Percentiles rank a stretch among this genome's conserved stretches.
These are phyloP conservation scores for Fusarium solani-melongenae DNA, from an alignment of 2,329 filamentous ascomycete species.

Conservation along the genomic window DNA sequence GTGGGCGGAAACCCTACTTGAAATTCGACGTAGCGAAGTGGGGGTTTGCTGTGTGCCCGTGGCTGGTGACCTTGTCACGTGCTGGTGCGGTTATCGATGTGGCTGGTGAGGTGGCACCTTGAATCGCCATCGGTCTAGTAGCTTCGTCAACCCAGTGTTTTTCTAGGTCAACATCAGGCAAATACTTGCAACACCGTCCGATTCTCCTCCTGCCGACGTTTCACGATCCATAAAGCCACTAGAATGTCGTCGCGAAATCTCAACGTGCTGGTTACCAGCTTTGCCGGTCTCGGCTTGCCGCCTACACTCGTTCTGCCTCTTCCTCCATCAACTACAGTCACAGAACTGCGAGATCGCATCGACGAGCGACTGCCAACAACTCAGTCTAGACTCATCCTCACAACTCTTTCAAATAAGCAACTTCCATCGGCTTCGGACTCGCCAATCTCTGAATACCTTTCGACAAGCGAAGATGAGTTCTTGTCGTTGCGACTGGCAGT, in stretches of 20 bases:
- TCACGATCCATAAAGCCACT: background rate
- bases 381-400: slow-evolving; percentile 76
- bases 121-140: background rate
- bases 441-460: slow-evolving; percentile 72
- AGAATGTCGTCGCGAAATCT: slow-evolving; percentile 69
- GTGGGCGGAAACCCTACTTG: slow-evolving; percentile 57
- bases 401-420: slow-evolving; percentile 82
- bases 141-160: background rate
- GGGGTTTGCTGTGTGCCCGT: slow-evolving; percentile 35
- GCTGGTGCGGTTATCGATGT: slow-evolving; percentile 40
- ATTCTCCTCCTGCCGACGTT: background rate
- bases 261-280: slow-evolving; percentile 87
- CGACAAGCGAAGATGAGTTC: slow-evolving; percentile 70
- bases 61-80: slow-evolving; percentile 49
- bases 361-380: slow-evolving; percentile 69
- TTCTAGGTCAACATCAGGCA: slow-evolving; percentile 7
- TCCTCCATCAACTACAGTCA: slow-evolving; percentile 70
- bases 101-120: slow-evolving; percentile 32
- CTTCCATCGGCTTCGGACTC: slow-evolving; percentile 65
- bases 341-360: slow-evolving; percentile 73
- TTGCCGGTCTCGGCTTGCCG: slow-evolving; percentile 84
- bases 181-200: slow-evolving; percentile 15
- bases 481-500: slow-evolving; percentile 84
- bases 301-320: slow-evolving; percentile 85
- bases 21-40: slow-evolving; percentile 50